Conservation (phyloP, 2,329 filamentous ascomycete species). For the Ambrosiella cleistominuta region DNA sequence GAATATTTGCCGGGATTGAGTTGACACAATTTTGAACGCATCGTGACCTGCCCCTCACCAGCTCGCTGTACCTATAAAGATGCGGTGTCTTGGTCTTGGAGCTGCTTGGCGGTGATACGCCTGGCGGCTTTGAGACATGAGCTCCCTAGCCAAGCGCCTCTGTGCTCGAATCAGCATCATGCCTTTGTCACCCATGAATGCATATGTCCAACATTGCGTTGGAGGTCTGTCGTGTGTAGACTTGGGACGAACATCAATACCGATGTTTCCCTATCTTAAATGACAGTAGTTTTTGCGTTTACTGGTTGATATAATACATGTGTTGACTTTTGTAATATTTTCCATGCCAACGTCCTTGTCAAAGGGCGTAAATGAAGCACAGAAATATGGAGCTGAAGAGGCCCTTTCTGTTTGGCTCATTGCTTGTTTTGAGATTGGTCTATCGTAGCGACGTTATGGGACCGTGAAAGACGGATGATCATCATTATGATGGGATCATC, state of each 20-base stretch:
- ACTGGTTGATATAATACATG: background rate
- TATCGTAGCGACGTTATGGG: background rate
- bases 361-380: background rate
- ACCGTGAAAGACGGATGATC: background rate
- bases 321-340: background rate
- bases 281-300: background rate
- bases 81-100: background rate
- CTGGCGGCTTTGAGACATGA: background rate
- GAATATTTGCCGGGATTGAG: constrained; percentile 7
- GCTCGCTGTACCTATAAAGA: background rate
- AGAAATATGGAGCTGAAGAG: background rate
- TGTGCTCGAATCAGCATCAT: background rate
- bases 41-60: constrained; percentile 5
- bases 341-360: too few species aligned
- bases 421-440: background rate
- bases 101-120: constrained; percentile 1
- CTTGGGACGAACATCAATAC: background rate
- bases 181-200: background rate
- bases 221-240: background rate
- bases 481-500: background rate
- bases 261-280: background rate
- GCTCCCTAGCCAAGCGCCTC: constrained; percentile 6
- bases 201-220: background rate
- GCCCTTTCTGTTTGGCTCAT: background rate
- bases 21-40: constrained; percentile 11